Conservation (phyloP, 352 stramenopile species). For the Phytophthora colocasiae region DNA sequence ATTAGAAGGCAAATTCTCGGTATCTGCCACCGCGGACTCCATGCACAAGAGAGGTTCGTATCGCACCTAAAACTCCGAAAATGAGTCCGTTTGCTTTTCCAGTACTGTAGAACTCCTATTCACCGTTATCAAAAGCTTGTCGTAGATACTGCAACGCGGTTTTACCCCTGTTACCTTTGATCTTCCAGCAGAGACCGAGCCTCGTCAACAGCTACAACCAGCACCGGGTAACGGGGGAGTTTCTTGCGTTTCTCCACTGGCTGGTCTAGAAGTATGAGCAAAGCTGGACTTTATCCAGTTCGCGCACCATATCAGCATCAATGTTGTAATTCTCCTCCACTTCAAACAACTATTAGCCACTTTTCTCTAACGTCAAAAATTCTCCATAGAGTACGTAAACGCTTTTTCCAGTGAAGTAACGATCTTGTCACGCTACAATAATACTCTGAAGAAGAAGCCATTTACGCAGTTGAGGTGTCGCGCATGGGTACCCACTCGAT, state of each 20-base stretch:
- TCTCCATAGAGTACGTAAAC: background rate
- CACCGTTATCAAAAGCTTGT: background rate
- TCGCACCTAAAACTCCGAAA: slow-evolving; percentile 54
- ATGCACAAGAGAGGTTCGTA: background rate
- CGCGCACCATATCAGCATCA: no score
- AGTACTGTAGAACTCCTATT: background rate
- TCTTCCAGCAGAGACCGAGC: no score
- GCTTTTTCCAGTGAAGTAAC: background rate
- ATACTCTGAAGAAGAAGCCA: background rate
- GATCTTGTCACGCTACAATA: no score
- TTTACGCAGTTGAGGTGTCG: background rate
- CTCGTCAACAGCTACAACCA: no score
- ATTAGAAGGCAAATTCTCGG: no score
- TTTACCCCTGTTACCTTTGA: no score
- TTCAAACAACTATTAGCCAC: background rate
- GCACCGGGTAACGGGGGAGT: no score
- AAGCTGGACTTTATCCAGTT: no score
- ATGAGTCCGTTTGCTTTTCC: slow-evolving; percentile 2
- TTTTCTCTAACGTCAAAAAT: background rate
- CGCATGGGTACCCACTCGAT: no score
- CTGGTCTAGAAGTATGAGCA: no score
- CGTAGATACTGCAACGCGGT: background rate
- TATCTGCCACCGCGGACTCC: no score
- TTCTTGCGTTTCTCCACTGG: no score
- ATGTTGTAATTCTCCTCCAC: background rate